phyloP scores from a whole-genome alignment of 2,329 filamentous ascomycete genomes.

The Ophiostoma pallidulum region DNA sequence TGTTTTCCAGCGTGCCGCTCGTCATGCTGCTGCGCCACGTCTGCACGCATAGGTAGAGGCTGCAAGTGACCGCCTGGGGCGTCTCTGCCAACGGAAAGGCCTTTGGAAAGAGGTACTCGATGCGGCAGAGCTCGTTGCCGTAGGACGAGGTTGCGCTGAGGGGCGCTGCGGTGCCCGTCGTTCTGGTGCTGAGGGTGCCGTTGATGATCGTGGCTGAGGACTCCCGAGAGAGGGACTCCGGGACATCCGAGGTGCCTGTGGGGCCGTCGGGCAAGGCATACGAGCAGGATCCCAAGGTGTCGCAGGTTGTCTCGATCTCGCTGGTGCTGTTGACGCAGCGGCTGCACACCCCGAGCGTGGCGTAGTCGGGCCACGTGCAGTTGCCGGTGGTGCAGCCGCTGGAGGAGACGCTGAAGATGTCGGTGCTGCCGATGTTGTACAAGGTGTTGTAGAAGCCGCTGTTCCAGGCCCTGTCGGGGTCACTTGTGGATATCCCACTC shows the following conservation, averaged over 20 bases:
- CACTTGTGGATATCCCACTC: too few species aligned
- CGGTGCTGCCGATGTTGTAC: background rate
- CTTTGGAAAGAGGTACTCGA: background rate
- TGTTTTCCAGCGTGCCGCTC: background rate
- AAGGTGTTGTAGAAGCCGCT: slow-evolving; percentile 2
- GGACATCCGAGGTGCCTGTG: background rate
- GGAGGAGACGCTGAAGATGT: background rate
- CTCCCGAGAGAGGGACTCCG: too few species aligned
- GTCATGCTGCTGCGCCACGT: background rate
- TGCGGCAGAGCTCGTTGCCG: background rate
- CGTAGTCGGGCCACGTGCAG: slow-evolving; percentile 10
- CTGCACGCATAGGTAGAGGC: slow-evolving; percentile 4
- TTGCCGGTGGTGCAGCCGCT: slow-evolving; percentile 5
- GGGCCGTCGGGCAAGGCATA: background rate
- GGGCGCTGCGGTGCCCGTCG: background rate
- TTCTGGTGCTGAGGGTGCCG: background rate
- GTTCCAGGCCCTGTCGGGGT: slow-evolving; percentile 1
- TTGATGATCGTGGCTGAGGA: background rate
- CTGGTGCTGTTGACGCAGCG: slow-evolving; percentile 1
- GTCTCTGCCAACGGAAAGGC: background rate
- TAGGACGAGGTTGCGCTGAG: background rate
- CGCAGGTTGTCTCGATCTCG: background rate
- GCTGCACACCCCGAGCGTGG: slow-evolving; percentile 5
- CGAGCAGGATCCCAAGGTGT: background rate
- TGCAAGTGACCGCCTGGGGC: background rate